Percentiles rank a stretch among this genome's conserved stretches.
Evolutionary conservation across 495 filamentous ascomycete genomes (phyloP).

Genomic region (Diplogelasinospora grovesii): DNA sequence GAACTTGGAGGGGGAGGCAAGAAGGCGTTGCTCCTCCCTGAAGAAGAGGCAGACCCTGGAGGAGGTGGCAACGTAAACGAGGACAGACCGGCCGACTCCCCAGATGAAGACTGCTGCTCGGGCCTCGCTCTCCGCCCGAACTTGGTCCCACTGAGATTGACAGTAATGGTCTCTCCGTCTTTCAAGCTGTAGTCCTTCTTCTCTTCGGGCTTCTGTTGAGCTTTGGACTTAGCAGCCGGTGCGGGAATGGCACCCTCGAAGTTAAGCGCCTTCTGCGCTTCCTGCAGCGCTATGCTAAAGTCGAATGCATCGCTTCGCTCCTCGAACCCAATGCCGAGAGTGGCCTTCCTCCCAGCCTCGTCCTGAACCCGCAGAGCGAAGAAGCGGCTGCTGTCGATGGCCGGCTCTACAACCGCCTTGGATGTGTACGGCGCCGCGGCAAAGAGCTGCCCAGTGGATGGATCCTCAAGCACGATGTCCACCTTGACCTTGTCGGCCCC

Average conservation of each 20-base stretch:
- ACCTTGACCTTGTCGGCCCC: conserved; percentile 52
- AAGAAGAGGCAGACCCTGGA: conserved; percentile 24
- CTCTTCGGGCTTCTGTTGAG: conserved; percentile 28
- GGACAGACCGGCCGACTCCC: conserved; percentile 20
- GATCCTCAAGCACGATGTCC: conserved; percentile 70
- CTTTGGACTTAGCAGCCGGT: background rate
- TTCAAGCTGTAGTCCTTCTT: conserved; percentile 73
- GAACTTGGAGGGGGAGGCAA: conserved; percentile 59
- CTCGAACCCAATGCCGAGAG: conserved; percentile 78
- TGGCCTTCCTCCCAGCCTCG: conserved; percentile 63
- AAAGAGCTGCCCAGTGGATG: conserved; percentile 61
- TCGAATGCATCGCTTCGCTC: conserved; percentile 78
- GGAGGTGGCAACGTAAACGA: conserved; percentile 50
- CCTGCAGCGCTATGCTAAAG: conserved; percentile 71
- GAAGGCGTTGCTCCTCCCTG: conserved; percentile 13
- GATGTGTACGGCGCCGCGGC: conserved; percentile 68
- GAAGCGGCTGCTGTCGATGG: conserved; percentile 67
- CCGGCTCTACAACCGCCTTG: conserved; percentile 56
- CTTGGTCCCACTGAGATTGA: conserved; percentile 57
- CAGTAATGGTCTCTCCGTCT: conserved; percentile 77
- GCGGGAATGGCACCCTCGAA: conserved; percentile 16
- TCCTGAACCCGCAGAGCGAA: conserved; percentile 74
- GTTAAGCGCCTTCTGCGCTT: conserved; percentile 55
- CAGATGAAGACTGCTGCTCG: conserved; percentile 5
- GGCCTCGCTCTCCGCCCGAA: conserved; percentile 33